phyloP scores from a whole-genome alignment of 768 basidiomycete species.

The Suillus plorans region DNA sequence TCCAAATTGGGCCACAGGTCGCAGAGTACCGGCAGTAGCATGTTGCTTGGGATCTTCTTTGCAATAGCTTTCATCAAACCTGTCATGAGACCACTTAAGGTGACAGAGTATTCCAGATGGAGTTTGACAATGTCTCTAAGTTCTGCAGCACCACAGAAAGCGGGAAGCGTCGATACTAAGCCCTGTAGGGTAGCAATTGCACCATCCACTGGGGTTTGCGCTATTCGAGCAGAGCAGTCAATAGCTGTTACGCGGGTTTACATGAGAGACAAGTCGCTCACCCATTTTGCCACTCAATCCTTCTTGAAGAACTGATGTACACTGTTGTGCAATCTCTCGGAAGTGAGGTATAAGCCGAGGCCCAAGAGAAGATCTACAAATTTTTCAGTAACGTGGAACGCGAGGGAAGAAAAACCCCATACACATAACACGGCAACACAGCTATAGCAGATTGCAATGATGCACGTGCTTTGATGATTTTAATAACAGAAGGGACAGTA shows the following conservation, averaged over 20 bases:
- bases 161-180: slow-evolving; percentile 74
- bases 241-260: neutral
- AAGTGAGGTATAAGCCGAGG: slow-evolving; percentile 89
- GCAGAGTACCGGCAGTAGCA: slow-evolving; percentile 63
- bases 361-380: slow-evolving; percentile 66
- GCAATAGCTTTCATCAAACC: slow-evolving; percentile 62
- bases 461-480: slow-evolving; percentile 41
- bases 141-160: slow-evolving; percentile 74
- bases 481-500: slow-evolving; percentile 58
- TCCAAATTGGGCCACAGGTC: slow-evolving; percentile 51
- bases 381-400: slow-evolving; percentile 10
- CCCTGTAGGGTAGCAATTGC: slow-evolving; percentile 55
- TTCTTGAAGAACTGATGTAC: slow-evolving; percentile 48
- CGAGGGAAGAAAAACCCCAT: slow-evolving; percentile 21
- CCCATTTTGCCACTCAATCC: slow-evolving; percentile 28
- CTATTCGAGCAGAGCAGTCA: neutral
- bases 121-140: slow-evolving; percentile 55
- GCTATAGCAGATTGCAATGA: slow-evolving; percentile 45
- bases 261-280: slow-evolving; percentile 19
- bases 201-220: slow-evolving; percentile 18
- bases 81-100: slow-evolving; percentile 29
- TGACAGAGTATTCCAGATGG: slow-evolving; percentile 45
- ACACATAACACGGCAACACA: slow-evolving; percentile 65
- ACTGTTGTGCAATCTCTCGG: slow-evolving; percentile 63
- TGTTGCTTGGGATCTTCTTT: slow-evolving; percentile 67